Evolutionary conservation across 441 rosid species (phyloP).

Genomic region (Manihot esculenta): DNA sequence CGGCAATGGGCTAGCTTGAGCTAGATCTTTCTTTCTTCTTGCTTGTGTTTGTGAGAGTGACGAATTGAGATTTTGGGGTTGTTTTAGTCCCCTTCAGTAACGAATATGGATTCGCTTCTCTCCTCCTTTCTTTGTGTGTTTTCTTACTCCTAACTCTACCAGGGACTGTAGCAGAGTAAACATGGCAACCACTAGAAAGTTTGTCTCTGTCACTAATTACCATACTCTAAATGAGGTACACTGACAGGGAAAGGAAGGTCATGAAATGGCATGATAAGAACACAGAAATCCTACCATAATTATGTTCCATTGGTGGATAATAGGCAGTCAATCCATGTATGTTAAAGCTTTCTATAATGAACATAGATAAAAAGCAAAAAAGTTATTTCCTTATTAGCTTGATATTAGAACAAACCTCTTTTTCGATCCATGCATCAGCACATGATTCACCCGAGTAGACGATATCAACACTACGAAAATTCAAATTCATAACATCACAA

Average conservation of each 20-base stretch:
- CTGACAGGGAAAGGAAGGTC: background rate
- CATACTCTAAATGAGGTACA: background rate
- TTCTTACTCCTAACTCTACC: too few relatives aligned
- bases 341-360: conserved; percentile 2
- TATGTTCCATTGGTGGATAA: background rate
- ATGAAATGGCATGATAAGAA: background rate
- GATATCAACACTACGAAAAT: conserved; percentile 66
- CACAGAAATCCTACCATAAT: background rate
- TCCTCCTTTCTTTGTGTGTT: too few relatives aligned
- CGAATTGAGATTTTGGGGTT: too few relatives aligned
- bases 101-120: too few relatives aligned
- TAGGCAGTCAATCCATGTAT: too few relatives aligned
- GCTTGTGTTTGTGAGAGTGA: too few relatives aligned
- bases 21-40: too few relatives aligned
- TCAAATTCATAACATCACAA: conserved; percentile 2
- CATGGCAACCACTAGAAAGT: background rate
- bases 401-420: conserved; percentile 51
- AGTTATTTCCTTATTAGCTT: conserved; percentile 1
- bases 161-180: background rate
- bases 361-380: conserved; percentile 1
- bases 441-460: conserved; percentile 74
- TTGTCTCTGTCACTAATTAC: background rate
- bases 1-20: too few relatives aligned
- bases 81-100: too few relatives aligned
- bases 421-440: conserved; percentile 96